A percentile compares a stretch with the other conserved stretches of the same genome.
phyloP scores from a whole-genome alignment of 192 early-diverging fungal species.

The Mortierella claussenii region DNA sequence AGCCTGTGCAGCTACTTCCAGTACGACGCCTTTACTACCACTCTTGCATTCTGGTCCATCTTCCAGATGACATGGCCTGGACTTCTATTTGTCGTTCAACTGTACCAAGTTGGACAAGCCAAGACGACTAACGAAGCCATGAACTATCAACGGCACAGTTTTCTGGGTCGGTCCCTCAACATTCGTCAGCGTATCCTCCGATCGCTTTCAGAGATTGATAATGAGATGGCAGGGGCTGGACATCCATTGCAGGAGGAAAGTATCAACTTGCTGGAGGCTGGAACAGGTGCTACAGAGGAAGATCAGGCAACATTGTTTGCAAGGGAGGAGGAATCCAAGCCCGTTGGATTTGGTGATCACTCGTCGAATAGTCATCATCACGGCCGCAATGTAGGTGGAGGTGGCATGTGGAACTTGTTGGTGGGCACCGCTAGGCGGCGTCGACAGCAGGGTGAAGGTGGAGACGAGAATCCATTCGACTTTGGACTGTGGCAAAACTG shows the following conservation, averaged over 20 bases:
- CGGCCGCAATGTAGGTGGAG: slow-evolving; percentile 24
- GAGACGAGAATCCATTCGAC: slow-evolving; percentile 77
- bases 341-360: slow-evolving; percentile 51
- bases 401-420: slow-evolving; percentile 46
- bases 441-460: slow-evolving; percentile 36
- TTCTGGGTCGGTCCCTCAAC: slow-evolving; percentile 50
- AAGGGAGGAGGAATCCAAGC: slow-evolving; percentile 28
- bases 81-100: slow-evolving; percentile 81
- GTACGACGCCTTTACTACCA: slow-evolving; percentile 76
- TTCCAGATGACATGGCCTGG: slow-evolving; percentile 86
- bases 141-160: slow-evolving; percentile 79
- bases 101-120: slow-evolving; percentile 78
- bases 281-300: slow-evolving; percentile 32
- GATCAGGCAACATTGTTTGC: slow-evolving; percentile 34
- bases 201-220: slow-evolving; percentile 54
- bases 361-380: slow-evolving; percentile 16
- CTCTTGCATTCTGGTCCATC: slow-evolving; percentile 76
- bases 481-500: slow-evolving; percentile 85
- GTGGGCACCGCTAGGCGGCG: slow-evolving; percentile 53
- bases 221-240: slow-evolving; percentile 54
- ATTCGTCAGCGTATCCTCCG: slow-evolving; percentile 61
- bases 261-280: slow-evolving; percentile 40
- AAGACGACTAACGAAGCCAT: slow-evolving; percentile 93
- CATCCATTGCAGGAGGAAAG: slow-evolving; percentile 40
- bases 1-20: slow-evolving; percentile 79